Evolutionary conservation across 2,329 filamentous ascomycete genomes (phyloP).

Genomic region (Phaeoacremonium minimum): DNA sequence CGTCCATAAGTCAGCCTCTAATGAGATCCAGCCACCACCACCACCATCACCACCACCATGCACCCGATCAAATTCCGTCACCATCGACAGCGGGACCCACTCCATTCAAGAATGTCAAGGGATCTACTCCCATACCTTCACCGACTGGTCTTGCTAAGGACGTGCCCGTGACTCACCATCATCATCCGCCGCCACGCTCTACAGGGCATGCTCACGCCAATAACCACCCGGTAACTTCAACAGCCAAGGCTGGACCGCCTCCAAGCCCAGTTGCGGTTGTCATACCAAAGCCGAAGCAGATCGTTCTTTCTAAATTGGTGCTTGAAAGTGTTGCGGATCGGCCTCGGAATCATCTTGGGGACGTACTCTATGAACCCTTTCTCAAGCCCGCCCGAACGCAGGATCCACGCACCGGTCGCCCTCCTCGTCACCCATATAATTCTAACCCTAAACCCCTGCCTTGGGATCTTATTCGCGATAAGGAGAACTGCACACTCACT

Average conservation of each 20-base stretch:
- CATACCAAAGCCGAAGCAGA: constrained; percentile 59
- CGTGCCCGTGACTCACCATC: constrained; percentile 37
- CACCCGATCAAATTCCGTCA: constrained; percentile 37
- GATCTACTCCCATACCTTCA: constrained; percentile 37
- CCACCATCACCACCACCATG: constrained; percentile 58
- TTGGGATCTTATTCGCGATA: constrained; percentile 63
- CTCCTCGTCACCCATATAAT: constrained; percentile 23
- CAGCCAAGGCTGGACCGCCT: too few species aligned
- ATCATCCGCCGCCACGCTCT: constrained; percentile 38
- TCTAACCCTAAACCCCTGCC: constrained; percentile 70
- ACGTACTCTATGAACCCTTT: constrained; percentile 72
- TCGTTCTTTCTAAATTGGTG: constrained; percentile 65
- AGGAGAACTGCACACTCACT: constrained; percentile 86
- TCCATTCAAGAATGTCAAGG: constrained; percentile 47
- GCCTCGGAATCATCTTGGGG: constrained; percentile 77
- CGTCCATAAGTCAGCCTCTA: too few species aligned
- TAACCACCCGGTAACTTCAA: too few species aligned
- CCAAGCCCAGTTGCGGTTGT: constrained; percentile 35
- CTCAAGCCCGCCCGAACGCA: constrained; percentile 50
- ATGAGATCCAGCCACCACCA: constrained; percentile 35
- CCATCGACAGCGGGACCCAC: constrained; percentile 34
- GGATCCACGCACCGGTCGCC: constrained; percentile 44
- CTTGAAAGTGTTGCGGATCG: constrained; percentile 66
- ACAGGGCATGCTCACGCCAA: constrained; percentile 14
- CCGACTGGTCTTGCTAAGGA: constrained; percentile 35